Base-by-base conservation (phyloP, 805 yeast genomes). In the Candida insectalens region DNA sequence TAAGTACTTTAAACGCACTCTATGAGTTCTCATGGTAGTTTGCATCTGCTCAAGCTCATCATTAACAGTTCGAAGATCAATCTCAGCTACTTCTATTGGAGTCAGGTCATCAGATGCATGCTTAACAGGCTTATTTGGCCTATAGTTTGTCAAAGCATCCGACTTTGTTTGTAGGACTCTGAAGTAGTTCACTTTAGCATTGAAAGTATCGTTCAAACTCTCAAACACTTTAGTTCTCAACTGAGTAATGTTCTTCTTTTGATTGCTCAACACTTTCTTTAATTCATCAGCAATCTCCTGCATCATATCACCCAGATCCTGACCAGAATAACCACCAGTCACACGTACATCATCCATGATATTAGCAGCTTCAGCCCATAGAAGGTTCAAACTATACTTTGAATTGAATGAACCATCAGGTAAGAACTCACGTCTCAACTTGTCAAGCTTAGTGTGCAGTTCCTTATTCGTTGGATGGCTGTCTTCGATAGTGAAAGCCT, bases 101-200 rank as follows among this genome's bases (percentile, higher is more conserved):
- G 40, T 38, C 19, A 38, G 22, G 3, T 29, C 36, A 10, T 32
- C 32, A 4, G 21, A 18, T 9, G 32, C 18, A 7, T 32, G 26
- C 17, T 19, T 28, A 3, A 20, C 18, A 5, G 42, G 35, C 6
- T 42, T 41, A 15, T 53, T 45, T 12, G 63, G 53, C 17, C 60
- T 61, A 34, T 71, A 60, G 6, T 72, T 67, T 6, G 69, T 68
- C 23, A 89, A 88, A 27, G 77, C 76, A 55, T 92, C 97, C 0
- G 96, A 85, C 17, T 88, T 68, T 34, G 68, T 78, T 54, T 92
- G 98, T 20, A 92, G 65, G 40, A 84, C 88, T 45, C 77, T 75
- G 59, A 78, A 92, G 53, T 88, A 92, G 28, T 71, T 81, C 25
- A 89, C 69, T 34, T 89, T 74, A n/a, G 77, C 61, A 55, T 89